Evolutionary conservation across 352 stramenopile species (phyloP), one percentile per base, ranked within the genome.

Genomic region (Globisporangium cederbergense): DNA sequence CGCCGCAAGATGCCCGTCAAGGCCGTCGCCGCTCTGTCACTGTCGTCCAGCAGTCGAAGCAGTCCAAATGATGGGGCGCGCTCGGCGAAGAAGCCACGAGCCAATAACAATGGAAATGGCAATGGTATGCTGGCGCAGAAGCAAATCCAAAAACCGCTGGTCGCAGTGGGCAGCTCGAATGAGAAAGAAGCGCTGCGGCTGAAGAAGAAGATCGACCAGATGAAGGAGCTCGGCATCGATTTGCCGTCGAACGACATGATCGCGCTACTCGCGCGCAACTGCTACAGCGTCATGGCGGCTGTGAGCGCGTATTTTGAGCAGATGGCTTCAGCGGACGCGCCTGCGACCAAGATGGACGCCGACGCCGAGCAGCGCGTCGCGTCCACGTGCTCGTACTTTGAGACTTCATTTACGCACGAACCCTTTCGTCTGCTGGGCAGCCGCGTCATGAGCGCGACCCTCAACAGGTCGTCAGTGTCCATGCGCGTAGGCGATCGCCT

Each of bases 221-320:
- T 95, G 56, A 79, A 76, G 25, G 86, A 93, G 45, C 66, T 95
- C 3, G 83, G 86, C 34, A 91, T 93, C 43, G 77, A 85, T 2
- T 64, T 95, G n/a, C 65, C 78, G 0, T 54, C 78, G 6, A 71
- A 81, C 9, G 71, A 87, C 13, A 64, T 90, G 58, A 66, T 77
- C 65, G 67, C 71, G 54, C 66, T 95, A 59, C 68, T 95, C 53
- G 73, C 81, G 46, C 78, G 78, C 51, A 91, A 91, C 58, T 90
- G 81, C 72, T 93, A 84, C 67, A 88, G 81, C 56, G 83, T 95
- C 16, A 74, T 72, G 8, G 79, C 75, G 18, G 84, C 84, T 5
- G 84, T 83, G 28, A 88, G 77, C 58, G 83, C 82, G 43, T 91
- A 88, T 74, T 95, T 93, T 62, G 86, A 95, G 62, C 75, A 67